Percentiles rank a stretch among this genome's conserved stretches.
These are phyloP conservation scores for Candida sp. DNA, from an alignment of 1,139 yeast species.

Conservation along the genomic window DNA sequence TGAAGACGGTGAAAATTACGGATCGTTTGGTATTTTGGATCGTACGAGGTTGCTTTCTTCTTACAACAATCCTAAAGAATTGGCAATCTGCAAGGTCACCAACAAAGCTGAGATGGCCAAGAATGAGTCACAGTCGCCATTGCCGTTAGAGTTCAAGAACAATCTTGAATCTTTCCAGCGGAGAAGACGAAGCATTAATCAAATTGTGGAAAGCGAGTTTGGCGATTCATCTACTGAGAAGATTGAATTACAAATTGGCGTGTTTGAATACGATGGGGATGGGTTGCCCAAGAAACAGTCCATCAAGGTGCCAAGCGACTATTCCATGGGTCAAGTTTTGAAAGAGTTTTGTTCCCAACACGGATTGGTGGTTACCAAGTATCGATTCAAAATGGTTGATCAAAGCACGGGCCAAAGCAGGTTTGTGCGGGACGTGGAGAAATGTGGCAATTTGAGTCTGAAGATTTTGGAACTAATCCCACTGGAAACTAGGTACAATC, in stretches of 20 bases:
- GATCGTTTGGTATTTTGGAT: constrained; percentile 71
- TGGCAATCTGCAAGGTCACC: constrained; percentile 58
- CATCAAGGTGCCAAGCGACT: constrained; percentile 14
- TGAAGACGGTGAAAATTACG: constrained; percentile 82
- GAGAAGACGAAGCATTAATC: constrained; percentile 15
- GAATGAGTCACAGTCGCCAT: constrained; percentile 53
- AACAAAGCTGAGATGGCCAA: constrained; percentile 34
- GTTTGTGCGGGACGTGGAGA: constrained; percentile 24
- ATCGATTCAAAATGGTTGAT: constrained; percentile 16
- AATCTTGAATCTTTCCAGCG: constrained; percentile 23
- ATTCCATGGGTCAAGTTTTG: constrained; percentile 35
- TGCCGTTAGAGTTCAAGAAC: constrained; percentile 48
- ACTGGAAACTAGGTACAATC: constrained; percentile 12
- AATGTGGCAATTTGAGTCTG: constrained; percentile 24
- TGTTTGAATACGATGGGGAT: constrained; percentile 13
- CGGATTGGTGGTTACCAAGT: constrained; percentile 28
- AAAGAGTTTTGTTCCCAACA: constrained; percentile 35
- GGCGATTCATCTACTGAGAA: constrained; percentile 8
- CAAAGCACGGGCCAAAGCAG: constrained; percentile 9
- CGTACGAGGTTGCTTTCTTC: constrained; percentile 57
- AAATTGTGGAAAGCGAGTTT: constrained; percentile 6
- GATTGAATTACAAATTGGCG: constrained; percentile 13
- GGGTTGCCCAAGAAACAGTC: constrained; percentile 10
- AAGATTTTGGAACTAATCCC: constrained; percentile 27
- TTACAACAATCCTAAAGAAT: constrained; percentile 66